A percentile compares a stretch with the other conserved stretches of the same genome.
Evolutionary conservation across 1,284 basidiomycete species (phyloP).

Genomic region (Phaffia rhodozyma): DNA sequence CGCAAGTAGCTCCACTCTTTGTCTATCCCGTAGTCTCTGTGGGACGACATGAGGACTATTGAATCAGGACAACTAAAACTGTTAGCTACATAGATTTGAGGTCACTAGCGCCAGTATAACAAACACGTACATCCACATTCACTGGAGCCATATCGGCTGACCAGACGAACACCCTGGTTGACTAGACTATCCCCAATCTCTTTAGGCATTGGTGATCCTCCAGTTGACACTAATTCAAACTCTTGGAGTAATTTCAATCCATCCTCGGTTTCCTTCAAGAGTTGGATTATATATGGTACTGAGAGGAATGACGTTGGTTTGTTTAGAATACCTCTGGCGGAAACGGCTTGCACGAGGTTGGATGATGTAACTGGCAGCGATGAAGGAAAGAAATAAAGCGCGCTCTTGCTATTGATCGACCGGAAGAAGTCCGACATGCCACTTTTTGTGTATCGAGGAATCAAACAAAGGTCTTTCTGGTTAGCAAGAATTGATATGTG

Average conservation of each 20-base stretch:
- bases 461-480: not conserved
- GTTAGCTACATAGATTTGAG: conserved; percentile 6
- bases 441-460: not conserved
- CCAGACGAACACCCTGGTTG: conserved; percentile 42
- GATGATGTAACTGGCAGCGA: not conserved
- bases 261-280: conserved; percentile 44
- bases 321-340: no score
- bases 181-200: conserved; percentile 48
- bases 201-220: conserved; percentile 37
- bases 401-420: not conserved
- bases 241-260: conserved; percentile 39
- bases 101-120: conserved; percentile 22
- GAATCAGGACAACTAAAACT: conserved; percentile 8
- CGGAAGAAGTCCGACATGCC: not conserved
- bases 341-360: not conserved
- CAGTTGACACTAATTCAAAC: conserved; percentile 40
- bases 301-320: no score
- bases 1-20: conserved; percentile 51
- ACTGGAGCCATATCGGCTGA: conserved; percentile 34
- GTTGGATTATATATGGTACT: conserved; percentile 40
- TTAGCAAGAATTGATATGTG: not conserved
- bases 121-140: not conserved
- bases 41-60: conserved; percentile 42
- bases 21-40: conserved; percentile 43
- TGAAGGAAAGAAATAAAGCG: not conserved